Evolutionary conservation across 768 basidiomycete species (phyloP), one percentile per base, ranked within the genome.

Genomic region (Kwoniella sp.): DNA sequence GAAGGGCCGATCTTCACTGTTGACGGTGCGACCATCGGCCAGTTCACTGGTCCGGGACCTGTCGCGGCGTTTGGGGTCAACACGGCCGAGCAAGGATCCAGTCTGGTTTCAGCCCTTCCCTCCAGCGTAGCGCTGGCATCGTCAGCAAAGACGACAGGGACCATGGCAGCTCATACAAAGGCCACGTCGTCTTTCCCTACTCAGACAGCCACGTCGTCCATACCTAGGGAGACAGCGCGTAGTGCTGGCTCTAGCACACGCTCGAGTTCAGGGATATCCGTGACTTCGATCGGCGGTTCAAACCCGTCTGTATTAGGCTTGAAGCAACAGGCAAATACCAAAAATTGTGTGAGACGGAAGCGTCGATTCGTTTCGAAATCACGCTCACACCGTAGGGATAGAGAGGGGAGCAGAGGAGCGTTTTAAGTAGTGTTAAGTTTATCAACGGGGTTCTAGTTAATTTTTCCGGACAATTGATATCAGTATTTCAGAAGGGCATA

Each of bases 11-110:
- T 56, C 7, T 52, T 63, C 41, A 55, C 61, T 15, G 53, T 63
- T 4, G 61, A 63, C 41, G 61, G 61, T 7, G 23, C 37, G 25
- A 47, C 61, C 11, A 31, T 63, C 22, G 61, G 61, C 3, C 61
- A 63, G 34, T 63, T 63, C 53, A 45, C 59, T 4, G 57, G 57
- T 29, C 57, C 57, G 15, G 57, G 57, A 2, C 37, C 38, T n/a
- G 13, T 23, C 25, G 28, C 57, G 8, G 48, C 41, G 20, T 9
- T 45, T 20, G 41, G 17, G 41, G 41, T 45, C 41, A 7, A 45
- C 41, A 45, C 41, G 34, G 34, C 34, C 13, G 7, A 37, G 13
- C 20, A 11, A 3, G 5, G 41, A 45, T 11, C 4, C 41, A 9
- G 20, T 45, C 41, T 17, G 17, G 41, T 3, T 3, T 45, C 41